A percentile compares a stretch with the other conserved stretches of the same genome.
phyloP scores from a whole-genome alignment of 2,329 filamentous ascomycete species.

The Madurella mycetomatis region DNA sequence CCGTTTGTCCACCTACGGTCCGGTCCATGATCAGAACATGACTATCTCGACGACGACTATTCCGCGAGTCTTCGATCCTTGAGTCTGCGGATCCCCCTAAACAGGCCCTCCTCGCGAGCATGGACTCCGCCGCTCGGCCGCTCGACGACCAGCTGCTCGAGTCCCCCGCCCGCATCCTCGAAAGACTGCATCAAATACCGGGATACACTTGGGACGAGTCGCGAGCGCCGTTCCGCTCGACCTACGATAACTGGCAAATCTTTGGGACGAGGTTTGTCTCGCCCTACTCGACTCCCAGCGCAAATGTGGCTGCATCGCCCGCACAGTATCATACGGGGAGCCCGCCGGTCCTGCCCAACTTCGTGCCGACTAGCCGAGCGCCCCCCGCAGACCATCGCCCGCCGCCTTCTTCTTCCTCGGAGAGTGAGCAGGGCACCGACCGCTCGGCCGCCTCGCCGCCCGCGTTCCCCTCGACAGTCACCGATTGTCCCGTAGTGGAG shows the following conservation, averaged over 20 bases:
- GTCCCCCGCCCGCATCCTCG: conserved; percentile 64
- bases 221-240: conserved; percentile 54
- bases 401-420: conserved; percentile 31
- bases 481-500: conserved; percentile 53
- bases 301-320: conserved; percentile 37
- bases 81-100: conserved; percentile 21
- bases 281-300: conserved; percentile 44
- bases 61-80: conserved; percentile 23
- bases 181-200: conserved; percentile 66
- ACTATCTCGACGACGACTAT: conserved; percentile 18
- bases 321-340: conserved; percentile 38
- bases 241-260: conserved; percentile 85
- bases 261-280: conserved; percentile 58
- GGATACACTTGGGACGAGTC: conserved; percentile 75
- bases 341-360: conserved; percentile 40
- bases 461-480: conserved; percentile 34
- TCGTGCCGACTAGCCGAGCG: conserved; percentile 36
- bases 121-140: conserved; percentile 49
- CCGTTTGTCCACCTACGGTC: conserved; percentile 5
- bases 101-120: conserved; percentile 33
- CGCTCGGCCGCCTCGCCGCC: conserved; percentile 33
- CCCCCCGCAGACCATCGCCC: conserved; percentile 40
- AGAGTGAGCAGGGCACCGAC: conserved; percentile 39
- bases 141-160: conserved; percentile 53
- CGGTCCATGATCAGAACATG: conserved; percentile 23